These are phyloP conservation scores for Neonectria coccinea DNA, from an alignment of 2,329 filamentous ascomycete species.

Conservation along the genomic window DNA sequence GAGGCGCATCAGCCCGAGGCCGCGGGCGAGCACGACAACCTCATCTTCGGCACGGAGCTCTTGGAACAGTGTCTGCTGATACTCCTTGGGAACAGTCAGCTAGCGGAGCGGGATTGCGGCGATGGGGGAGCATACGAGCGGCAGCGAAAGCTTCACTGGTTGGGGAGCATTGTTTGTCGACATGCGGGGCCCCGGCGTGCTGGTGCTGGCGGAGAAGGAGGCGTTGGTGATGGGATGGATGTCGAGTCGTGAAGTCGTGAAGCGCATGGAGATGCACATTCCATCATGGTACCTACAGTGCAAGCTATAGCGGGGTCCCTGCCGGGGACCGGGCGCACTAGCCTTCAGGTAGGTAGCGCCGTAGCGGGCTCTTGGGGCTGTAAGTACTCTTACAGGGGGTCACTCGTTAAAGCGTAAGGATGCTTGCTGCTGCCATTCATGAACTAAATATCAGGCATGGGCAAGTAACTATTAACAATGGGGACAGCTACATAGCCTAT, in stretches of 20 bases:
- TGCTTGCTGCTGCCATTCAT: neutral
- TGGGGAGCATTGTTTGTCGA: slow-evolving; percentile 67
- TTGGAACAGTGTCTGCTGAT: slow-evolving; percentile 95
- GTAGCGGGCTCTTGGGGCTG: neutral
- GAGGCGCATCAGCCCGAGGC: slow-evolving; percentile 90
- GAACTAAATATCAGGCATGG: too few relatives aligned
- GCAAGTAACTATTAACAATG: too few relatives aligned
- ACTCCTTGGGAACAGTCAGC: slow-evolving; percentile 68
- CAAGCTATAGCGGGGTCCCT: neutral
- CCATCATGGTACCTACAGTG: slow-evolving; percentile 3
- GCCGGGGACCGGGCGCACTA: neutral
- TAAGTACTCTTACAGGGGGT: neutral
- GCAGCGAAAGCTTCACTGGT: slow-evolving; percentile 85
- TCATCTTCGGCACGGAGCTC: slow-evolving; percentile 92
- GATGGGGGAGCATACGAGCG: slow-evolving; percentile 53
- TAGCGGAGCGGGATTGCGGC: neutral
- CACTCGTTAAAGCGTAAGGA: neutral
- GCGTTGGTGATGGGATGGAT: slow-evolving; percentile 27
- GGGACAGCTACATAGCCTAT: too few relatives aligned
- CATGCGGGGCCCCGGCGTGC: slow-evolving; percentile 54
- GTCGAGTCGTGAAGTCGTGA: slow-evolving; percentile 30
- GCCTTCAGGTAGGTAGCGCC: neutral
- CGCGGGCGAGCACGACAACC: slow-evolving; percentile 89
- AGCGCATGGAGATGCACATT: slow-evolving; percentile 25
- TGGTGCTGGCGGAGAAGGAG: slow-evolving; percentile 27